Conservation (phyloP, 176 grass and related monocot species). For the Carex parvula region DNA sequence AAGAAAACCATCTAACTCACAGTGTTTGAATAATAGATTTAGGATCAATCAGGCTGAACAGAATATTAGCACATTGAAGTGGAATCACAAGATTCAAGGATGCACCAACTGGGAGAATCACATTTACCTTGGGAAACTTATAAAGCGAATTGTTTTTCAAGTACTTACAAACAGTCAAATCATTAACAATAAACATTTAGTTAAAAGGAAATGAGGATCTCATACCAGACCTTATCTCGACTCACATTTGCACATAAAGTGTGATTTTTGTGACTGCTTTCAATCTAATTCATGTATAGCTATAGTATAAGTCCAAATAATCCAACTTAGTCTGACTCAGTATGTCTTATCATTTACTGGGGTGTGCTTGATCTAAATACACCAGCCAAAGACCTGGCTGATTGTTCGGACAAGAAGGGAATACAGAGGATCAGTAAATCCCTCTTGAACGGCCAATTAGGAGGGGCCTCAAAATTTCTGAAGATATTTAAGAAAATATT, state of each 20-base stretch:
- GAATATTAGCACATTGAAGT: background rate
- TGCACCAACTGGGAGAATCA: background rate
- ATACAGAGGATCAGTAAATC: background rate
- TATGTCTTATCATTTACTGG: background rate
- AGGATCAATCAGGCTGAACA: background rate
- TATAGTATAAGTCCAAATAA: background rate
- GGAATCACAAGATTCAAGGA: background rate
- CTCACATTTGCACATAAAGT: background rate
- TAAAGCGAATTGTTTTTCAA: background rate
- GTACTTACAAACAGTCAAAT: background rate
- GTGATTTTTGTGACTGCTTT: background rate
- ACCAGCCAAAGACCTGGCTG: background rate
- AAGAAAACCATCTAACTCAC: background rate
- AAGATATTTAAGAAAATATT: background rate
- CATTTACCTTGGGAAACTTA: background rate
- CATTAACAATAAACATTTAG: background rate
- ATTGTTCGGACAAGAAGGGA: background rate
- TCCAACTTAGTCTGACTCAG: background rate
- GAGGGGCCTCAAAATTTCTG: background rate
- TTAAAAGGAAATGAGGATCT: background rate
- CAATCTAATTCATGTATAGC: background rate
- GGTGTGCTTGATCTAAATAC: background rate
- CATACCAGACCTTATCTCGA: background rate
- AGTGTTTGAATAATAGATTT: background rate
- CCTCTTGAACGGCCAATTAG: background rate